Base-by-base conservation (phyloP, 306 rosid species). In the Phaseolus lunatus region DNA sequence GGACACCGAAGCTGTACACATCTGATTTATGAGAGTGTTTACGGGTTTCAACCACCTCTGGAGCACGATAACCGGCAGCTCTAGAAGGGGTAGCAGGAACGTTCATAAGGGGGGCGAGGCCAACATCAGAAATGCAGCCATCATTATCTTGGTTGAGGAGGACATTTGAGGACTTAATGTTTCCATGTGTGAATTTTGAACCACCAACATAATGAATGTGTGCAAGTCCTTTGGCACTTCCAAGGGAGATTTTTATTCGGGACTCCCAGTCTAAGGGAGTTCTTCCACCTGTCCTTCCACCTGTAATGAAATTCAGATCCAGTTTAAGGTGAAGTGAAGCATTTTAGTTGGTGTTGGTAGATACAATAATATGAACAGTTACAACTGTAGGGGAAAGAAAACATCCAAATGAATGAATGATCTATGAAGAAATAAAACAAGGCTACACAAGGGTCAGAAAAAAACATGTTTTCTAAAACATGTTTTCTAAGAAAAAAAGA, bases 31-130 rank as follows among this genome's bases (percentile, higher is more conserved):
- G 97, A 15, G 97, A 79, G 84, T 91, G 96, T 75, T 91, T 94
- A 16, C 98, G 97, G 5, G 87, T 83, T 82, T 94, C 98, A 44
- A 94, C 85, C 78, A 90, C 97, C 83, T 94, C 98, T 0, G 98
- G 98, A 9, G 98, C 98, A 1, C 98, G 98, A 73, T 94, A 94
- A 37, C 97, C 98, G 37, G 90, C 98, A 64, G 91, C 85, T 76
- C 96, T 89, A 78, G 94, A 89, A 78, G 97, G 85, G 67, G 89
- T 78, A 61, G 88, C 88, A 18, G 95, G 93, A 69, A 84, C 81
- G 66, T 90, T 91, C 98, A 91, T 94, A 29, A 94, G 96, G 14
- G 96, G 90, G 19, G 96, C 74, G 52, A 94, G 80, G 79, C 98
- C 98, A 72, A 94, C 88, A 86, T 91, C 98, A 67, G 98, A 91